Evolutionary conservation across 805 yeast genomes (phyloP).

Genomic region (Kuraishia piskuri): DNA sequence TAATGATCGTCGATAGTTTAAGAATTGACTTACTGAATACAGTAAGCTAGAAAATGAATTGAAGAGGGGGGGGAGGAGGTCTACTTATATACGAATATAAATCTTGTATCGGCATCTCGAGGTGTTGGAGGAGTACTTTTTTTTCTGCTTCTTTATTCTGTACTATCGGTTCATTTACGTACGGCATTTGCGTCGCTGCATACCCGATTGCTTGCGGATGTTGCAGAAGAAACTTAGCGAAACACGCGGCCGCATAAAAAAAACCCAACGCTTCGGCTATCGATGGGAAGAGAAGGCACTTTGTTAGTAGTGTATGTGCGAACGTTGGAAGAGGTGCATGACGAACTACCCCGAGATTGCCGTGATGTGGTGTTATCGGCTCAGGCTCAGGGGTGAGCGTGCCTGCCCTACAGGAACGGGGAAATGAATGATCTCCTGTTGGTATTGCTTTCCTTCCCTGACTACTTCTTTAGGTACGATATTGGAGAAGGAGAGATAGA

Average conservation of each 20-base stretch:
- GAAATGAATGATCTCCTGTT: not conserved
- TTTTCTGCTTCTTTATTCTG: not conserved
- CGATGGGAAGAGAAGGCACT: not conserved
- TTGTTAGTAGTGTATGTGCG: not conserved
- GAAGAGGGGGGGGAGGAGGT: not conserved
- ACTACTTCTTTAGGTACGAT: no score
- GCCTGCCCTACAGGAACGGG: no score
- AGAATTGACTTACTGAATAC: not conserved
- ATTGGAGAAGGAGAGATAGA: no score
- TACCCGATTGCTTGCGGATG: not conserved
- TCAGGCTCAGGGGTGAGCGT: no score
- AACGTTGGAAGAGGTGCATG: not conserved
- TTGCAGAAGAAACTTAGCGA: not conserved
- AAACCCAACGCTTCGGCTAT: not conserved
- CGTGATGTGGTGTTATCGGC: not conserved
- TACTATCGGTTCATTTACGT: not conserved
- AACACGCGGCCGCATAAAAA: not conserved
- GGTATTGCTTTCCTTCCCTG: no score
- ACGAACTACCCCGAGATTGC: not conserved
- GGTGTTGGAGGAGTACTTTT: not conserved
- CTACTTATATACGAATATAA: not conserved
- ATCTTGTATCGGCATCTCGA: not conserved
- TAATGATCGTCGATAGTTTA: not conserved
- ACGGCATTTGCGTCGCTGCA: not conserved
- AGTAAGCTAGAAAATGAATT: not conserved